Evolutionary conservation across 495 filamentous ascomycete genomes (phyloP).

Genomic region (Lasiosphaeria hispida): DNA sequence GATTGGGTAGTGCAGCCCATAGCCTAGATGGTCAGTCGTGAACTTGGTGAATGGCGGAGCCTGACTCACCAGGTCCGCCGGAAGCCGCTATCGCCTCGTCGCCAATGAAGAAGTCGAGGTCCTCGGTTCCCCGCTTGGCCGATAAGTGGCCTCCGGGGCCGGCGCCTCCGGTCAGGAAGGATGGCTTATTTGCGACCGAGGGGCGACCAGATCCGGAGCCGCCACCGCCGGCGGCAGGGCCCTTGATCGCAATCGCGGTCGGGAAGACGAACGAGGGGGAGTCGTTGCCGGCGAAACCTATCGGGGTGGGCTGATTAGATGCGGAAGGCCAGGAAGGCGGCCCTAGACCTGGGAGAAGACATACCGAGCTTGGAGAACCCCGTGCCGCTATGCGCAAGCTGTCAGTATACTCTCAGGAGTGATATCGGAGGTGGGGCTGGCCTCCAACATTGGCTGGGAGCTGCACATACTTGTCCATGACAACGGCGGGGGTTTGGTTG

Average conservation of each 20-base stretch:
- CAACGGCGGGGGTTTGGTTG: constrained; percentile 98
- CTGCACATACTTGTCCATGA: constrained; percentile 98
- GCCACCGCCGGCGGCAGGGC: constrained; percentile 62
- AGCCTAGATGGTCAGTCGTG: constrained; percentile 55
- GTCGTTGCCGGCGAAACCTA: constrained; percentile 98
- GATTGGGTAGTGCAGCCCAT: constrained; percentile 95
- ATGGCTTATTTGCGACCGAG: constrained; percentile 87
- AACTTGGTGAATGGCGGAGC: not conserved
- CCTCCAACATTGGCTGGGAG: not conserved
- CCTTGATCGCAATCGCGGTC: constrained; percentile 95
- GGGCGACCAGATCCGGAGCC: constrained; percentile 83
- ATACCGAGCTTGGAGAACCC: constrained; percentile 97
- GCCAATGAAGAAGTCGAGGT: constrained; percentile 98
- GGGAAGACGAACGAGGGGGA: constrained; percentile 99
- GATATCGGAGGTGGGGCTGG: constrained; percentile 19
- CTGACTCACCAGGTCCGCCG: constrained; percentile 68
- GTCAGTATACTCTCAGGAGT: constrained; percentile 21
- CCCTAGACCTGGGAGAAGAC: constrained; percentile 18
- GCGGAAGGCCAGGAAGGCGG: not conserved
- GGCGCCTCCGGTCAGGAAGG: constrained; percentile 88
- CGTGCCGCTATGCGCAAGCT: constrained; percentile 70
- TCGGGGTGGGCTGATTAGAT: constrained; percentile 14
- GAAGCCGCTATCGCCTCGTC: constrained; percentile 88
- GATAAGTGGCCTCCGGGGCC: constrained; percentile 78
- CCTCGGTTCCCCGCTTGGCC: constrained; percentile 91